phyloP scores from a whole-genome alignment of 2,329 filamentous ascomycete species.

The Gnomoniopsis smithogilvyi region DNA sequence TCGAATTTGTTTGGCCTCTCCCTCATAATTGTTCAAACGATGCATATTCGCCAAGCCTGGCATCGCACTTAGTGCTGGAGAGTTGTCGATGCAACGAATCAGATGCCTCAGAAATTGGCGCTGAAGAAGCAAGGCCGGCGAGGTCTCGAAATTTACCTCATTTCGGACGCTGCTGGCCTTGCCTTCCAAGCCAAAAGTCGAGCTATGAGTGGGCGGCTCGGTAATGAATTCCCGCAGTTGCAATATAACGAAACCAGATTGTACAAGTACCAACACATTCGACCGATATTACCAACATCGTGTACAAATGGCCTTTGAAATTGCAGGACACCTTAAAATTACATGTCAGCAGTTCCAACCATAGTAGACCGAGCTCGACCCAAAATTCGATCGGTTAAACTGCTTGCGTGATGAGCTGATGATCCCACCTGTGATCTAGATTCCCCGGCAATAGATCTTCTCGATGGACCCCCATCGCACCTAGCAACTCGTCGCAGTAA shows the following conservation, averaged over 20 bases:
- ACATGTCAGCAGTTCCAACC: too few relatives aligned
- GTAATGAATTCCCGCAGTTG: slow-evolving; percentile 4
- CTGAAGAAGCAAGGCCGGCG: background rate
- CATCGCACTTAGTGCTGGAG: background rate
- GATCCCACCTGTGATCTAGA: background rate
- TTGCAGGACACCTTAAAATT: background rate
- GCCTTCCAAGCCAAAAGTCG: too few relatives aligned
- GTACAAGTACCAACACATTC: background rate
- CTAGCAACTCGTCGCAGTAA: background rate
- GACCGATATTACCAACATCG: background rate
- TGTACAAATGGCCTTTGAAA: background rate
- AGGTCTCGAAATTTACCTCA: background rate
- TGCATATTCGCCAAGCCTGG: background rate
- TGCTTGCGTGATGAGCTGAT: too few relatives aligned
- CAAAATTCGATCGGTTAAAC: background rate
- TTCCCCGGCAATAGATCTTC: background rate
- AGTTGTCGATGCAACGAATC: background rate
- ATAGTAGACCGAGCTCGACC: background rate
- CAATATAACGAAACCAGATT: background rate
- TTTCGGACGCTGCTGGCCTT: background rate
- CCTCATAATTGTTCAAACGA: background rate
- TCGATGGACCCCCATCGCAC: background rate
- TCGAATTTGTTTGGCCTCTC: background rate
- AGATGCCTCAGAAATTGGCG: background rate
- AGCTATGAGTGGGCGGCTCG: slow-evolving; percentile 7